Percentiles rank a stretch among this genome's conserved stretches.
Conservation (phyloP, 768 basidiomycete species). For the Auricularia heimuer region DNA sequence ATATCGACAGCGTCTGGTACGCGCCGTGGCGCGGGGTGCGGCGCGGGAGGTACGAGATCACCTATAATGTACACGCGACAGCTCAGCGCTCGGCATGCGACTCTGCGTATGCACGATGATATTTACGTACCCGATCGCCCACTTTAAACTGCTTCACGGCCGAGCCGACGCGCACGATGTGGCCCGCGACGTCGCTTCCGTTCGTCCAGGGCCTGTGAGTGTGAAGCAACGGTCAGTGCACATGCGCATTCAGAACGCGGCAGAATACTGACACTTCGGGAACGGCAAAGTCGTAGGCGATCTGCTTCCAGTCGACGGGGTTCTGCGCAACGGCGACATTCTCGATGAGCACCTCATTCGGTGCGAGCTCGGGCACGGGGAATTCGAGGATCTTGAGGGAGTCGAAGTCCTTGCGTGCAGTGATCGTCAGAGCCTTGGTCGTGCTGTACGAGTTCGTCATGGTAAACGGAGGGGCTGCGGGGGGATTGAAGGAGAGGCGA, state of each 20-base stretch:
- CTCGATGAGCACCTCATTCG: slow-evolving; percentile 5
- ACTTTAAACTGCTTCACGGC: slow-evolving; percentile 8
- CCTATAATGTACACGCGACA: not conserved
- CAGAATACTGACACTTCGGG: not conserved
- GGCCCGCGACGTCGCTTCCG: slow-evolving; percentile 9
- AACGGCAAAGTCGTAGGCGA: slow-evolving; percentile 5
- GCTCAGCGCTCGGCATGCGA: too few relatives aligned
- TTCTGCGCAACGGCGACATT: slow-evolving; percentile 11
- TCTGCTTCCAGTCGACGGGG: slow-evolving; percentile 11
- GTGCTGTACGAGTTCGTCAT: not conserved
- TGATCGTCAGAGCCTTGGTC: slow-evolving; percentile 9
- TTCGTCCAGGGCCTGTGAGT: slow-evolving; percentile 3
- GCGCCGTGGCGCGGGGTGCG: not conserved
- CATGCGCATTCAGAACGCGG: too few relatives aligned
- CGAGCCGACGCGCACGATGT: slow-evolving; percentile 7
- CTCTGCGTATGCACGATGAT: too few relatives aligned
- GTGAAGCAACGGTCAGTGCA: not conserved
- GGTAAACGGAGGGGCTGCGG: not conserved
- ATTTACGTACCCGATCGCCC: slow-evolving; percentile 8
- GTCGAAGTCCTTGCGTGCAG: slow-evolving; percentile 5
- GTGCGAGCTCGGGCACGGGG: slow-evolving; percentile 6
- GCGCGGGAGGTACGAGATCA: slow-evolving; percentile 1
- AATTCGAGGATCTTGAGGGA: slow-evolving; percentile 3
- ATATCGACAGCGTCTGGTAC: slow-evolving; percentile 5
- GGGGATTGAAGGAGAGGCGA: too few relatives aligned